Conservation (phyloP, 768 basidiomycete species). For the Leccinum ochraceum region DNA sequence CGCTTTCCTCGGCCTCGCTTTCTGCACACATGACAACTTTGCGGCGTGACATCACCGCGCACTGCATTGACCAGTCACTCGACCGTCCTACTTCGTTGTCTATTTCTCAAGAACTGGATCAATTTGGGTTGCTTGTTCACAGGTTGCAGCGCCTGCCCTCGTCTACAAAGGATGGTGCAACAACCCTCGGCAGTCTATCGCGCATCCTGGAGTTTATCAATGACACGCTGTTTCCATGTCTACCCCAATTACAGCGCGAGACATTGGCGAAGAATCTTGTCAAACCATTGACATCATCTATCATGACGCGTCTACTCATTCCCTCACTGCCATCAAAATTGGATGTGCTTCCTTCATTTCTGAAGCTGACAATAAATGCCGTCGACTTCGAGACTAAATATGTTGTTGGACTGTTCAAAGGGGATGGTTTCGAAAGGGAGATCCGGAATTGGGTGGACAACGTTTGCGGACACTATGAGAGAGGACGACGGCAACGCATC, state of each 20-base stretch:
- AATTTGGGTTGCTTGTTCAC: conserved; percentile 38
- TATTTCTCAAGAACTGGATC: conserved; percentile 36
- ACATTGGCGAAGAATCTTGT: conserved; percentile 58
- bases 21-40: conserved; percentile 57
- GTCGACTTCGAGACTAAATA: conserved; percentile 66
- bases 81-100: conserved; percentile 50
- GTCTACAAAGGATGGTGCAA: conserved; percentile 39
- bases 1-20: conserved; percentile 56
- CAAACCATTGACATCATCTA: conserved; percentile 57
- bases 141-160: conserved; percentile 50
- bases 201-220: conserved; percentile 63
- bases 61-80: conserved; percentile 62
- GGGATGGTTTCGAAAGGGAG: conserved; percentile 46
- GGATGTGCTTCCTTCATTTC: conserved; percentile 57
- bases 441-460: conserved; percentile 71
- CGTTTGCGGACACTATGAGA: conserved; percentile 76
- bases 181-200: conserved; percentile 54
- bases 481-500: conserved; percentile 64
- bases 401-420: conserved; percentile 50
- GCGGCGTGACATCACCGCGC: conserved; percentile 60
- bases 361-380: conserved; percentile 56
- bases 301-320: conserved; percentile 67
- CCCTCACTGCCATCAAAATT: conserved; percentile 71
- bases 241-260: conserved; percentile 49
- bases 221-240: conserved; percentile 52